Evolutionary conservation across 176 grass and related monocot genomes (phyloP), one percentile per base, ranked within the genome.

Genomic region (Phyllostachys edulis): DNA sequence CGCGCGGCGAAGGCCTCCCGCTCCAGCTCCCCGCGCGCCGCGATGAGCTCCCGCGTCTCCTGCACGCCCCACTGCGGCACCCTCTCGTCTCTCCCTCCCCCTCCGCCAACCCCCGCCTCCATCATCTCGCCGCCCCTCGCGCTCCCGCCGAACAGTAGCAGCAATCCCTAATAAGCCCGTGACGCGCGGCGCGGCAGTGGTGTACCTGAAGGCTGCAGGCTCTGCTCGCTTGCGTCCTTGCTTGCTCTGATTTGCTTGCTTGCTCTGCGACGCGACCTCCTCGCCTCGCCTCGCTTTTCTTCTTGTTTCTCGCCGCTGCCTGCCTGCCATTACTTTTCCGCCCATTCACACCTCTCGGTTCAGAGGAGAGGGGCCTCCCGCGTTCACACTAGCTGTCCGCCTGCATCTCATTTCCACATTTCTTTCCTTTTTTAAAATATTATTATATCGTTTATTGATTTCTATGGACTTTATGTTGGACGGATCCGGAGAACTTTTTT

Each of bases 1-100:
- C 85, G 85, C 41, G 85, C 71, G 13, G 69, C 83, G 8, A 75
- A 18, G 62, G 89, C 77, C 75, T 81, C 89, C 41, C 83, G 86
- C 91, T 95, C 96, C 83, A 95, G 56, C 34, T 95, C 89, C 17
- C 87, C 87, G 66, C 93, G 90, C 41, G 90, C 87, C 46, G 63
- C 40, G 78, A 98, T 93, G 15, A 98, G 83, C 68, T 95, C 93
- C 87, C 85, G 84, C 83, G 93, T 92, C 89, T 98, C 96, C 85
- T 93, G 91, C 41, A 41, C 71, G 44, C 91, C 86, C 96, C 93
- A 95, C 85, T 90, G 93, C 51, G 83, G 85, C 83, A 95, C 91
- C 69, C 85, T 84, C 82, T 94, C 92, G 69, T 89, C 95, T 77
- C 63, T 64, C 38, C 46, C 55, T 37, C 73, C 84, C 15, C 44